Evolutionary conservation across 139 green algal genomes (phyloP).

Genomic region (Coccomyxa sp.): DNA sequence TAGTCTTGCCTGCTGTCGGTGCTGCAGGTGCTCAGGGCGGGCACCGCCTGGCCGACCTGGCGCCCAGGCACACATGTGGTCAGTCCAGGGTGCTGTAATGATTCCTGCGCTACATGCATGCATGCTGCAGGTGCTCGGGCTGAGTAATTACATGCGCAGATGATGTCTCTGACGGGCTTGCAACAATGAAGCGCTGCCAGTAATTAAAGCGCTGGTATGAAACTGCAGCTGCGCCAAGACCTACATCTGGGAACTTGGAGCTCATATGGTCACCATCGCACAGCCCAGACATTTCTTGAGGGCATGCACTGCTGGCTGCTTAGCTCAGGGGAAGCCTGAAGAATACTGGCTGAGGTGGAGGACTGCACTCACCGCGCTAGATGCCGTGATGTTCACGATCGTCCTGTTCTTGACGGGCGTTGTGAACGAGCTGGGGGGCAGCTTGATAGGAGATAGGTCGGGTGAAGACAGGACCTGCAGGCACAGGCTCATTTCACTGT

Average conservation of each 20-base stretch:
- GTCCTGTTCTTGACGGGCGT: too few relatives aligned
- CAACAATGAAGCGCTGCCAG: too few relatives aligned
- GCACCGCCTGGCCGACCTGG: background rate
- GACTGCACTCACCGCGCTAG: background rate
- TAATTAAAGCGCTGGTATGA: background rate
- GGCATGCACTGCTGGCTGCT: background rate
- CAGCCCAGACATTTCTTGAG: too few relatives aligned
- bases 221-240: background rate
- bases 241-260: background rate
- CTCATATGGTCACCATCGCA: background rate
- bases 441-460: background rate
- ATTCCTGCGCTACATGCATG: background rate
- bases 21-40: background rate
- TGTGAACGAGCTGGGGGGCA: too few relatives aligned
- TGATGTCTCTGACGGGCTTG: too few relatives aligned
- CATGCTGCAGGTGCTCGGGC: too few relatives aligned
- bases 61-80: background rate
- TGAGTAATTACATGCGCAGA: background rate
- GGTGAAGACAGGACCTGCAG: too few relatives aligned
- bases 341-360: background rate
- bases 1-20: background rate
- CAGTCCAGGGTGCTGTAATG: background rate
- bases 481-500: too few relatives aligned
- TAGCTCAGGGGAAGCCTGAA: background rate
- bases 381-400: background rate